Conservation (phyloP, 805 yeast species). For the Saccharomycopsis amapae region DNA sequence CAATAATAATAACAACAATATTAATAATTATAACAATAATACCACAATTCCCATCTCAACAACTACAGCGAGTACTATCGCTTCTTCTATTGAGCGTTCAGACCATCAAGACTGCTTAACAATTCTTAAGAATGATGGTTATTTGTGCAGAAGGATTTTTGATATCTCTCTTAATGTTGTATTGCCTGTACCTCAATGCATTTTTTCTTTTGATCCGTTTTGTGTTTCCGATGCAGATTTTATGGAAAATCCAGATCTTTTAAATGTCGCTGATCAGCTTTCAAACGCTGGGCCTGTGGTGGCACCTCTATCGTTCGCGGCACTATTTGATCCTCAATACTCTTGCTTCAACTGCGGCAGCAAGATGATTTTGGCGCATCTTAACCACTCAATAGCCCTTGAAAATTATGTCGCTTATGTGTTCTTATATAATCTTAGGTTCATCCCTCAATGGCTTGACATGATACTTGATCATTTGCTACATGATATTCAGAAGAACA, state of each 20-base stretch:
- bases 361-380: neutral
- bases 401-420: neutral
- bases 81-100: too few relatives aligned
- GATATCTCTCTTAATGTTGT: constrained; percentile 1
- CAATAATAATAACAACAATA: too few relatives aligned
- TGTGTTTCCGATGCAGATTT: neutral
- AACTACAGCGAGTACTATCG: too few relatives aligned
- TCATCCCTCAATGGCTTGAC: neutral
- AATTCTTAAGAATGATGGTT: constrained; percentile 1
- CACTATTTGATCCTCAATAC: constrained; percentile 3
- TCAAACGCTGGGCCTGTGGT: neutral
- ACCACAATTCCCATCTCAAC: too few relatives aligned
- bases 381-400: neutral
- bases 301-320: neutral
- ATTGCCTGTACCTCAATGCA: neutral
- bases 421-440: neutral
- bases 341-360: neutral
- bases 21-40: too few relatives aligned
- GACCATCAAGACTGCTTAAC: neutral
- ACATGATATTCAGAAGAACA: neutral
- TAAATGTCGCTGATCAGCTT: neutral
- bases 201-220: neutral
- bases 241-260: neutral
- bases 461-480: neutral
- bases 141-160: constrained; percentile 1